Base-by-base conservation (phyloP, 768 basidiomycete genomes). In the Boletellus ananiceps region DNA sequence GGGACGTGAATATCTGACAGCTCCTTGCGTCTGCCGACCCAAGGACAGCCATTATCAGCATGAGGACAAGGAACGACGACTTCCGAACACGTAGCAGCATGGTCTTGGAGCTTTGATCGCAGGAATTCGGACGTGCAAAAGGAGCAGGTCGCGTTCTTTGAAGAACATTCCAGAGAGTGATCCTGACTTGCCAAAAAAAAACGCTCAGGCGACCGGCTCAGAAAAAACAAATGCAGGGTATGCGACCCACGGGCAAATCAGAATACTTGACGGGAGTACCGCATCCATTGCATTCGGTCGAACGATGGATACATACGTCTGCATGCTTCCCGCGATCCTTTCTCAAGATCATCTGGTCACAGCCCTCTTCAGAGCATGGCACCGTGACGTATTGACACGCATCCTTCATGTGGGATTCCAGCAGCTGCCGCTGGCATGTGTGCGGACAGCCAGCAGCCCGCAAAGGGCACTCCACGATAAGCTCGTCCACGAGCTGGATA, bases 401-500 rank as follows among this genome's bases (percentile, higher is more conserved):
- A 6, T 82, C 79, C 47, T 72, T 75, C 50, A 89, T 64, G 62
- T 93, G 90, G 0, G 72, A 56, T 7, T 74, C 69, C n/a, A 88
- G 65, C 21, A 81, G 65, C 59, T 87, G 85, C 27, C 90, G 71
- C 60, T 93, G 83, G 50, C 78, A 81, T 3, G 76, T 80, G 63
- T 81, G 67, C 5, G 61, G 55, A 59, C 89, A 92, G 9, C 88
- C 89, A 2, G 74, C 70, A 14, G 60, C 53, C 19, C 73, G 72
- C 50, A 87, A 73, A 7, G 80, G 74, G 64, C 90, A 93, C 63
- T 84, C 80, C 0, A 92, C 88, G 13, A 77, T 37, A 38, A 93
- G 74, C 69, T 93, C 90, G 54, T 92, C 89, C 38, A 91, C 90
- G 45, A 93, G 77, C 88, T 92, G 55, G 16, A 54, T 44, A 43